phyloP scores from a whole-genome alignment of 1,284 basidiomycete species.

The Moesziomyces sp. region DNA sequence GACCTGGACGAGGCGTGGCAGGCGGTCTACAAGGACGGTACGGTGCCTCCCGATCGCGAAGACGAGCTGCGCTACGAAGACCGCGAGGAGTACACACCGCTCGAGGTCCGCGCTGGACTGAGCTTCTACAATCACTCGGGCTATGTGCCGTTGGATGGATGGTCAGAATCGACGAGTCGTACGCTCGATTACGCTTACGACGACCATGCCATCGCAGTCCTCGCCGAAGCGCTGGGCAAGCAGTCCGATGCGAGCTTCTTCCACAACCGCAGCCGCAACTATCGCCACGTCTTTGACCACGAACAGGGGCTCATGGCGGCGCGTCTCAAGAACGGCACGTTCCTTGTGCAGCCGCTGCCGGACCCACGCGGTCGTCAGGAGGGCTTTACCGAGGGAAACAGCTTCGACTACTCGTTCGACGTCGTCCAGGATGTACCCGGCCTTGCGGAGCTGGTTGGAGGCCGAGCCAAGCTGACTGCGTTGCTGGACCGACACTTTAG shows the following conservation, averaged over 20 bases:
- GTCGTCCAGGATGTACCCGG: slow-evolving; percentile 73
- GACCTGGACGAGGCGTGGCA: slow-evolving; percentile 77
- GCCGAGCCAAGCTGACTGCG: slow-evolving; percentile 74
- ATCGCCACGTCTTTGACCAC: slow-evolving; percentile 77
- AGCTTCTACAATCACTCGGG: slow-evolving; percentile 77
- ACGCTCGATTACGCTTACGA: slow-evolving; percentile 78
- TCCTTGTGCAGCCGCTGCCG: slow-evolving; percentile 42
- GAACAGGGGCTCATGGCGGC: slow-evolving; percentile 84
- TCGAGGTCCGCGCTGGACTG: slow-evolving; percentile 78
- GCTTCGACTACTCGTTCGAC: slow-evolving; percentile 64
- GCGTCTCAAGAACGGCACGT: slow-evolving; percentile 74
- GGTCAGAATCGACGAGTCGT: slow-evolving; percentile 42
- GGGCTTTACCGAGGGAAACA: slow-evolving; percentile 84
- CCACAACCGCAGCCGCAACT: slow-evolving; percentile 72
- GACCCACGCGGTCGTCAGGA: slow-evolving; percentile 76
- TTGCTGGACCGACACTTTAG: slow-evolving; percentile 82
- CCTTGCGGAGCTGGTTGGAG: slow-evolving; percentile 76
- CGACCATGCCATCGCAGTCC: slow-evolving; percentile 78
- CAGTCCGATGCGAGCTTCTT: slow-evolving; percentile 73
- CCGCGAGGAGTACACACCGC: slow-evolving; percentile 76
- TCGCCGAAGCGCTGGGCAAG: slow-evolving; percentile 74
- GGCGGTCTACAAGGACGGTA: slow-evolving; percentile 81
- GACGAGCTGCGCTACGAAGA: slow-evolving; percentile 73
- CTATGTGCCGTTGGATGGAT: slow-evolving; percentile 80
- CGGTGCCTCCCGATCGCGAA: slow-evolving; percentile 67